These are phyloP conservation scores for Neckera pumila DNA, from an alignment of 225 moss, liverwort and hornwort genomes.

Conservation along the genomic window DNA sequence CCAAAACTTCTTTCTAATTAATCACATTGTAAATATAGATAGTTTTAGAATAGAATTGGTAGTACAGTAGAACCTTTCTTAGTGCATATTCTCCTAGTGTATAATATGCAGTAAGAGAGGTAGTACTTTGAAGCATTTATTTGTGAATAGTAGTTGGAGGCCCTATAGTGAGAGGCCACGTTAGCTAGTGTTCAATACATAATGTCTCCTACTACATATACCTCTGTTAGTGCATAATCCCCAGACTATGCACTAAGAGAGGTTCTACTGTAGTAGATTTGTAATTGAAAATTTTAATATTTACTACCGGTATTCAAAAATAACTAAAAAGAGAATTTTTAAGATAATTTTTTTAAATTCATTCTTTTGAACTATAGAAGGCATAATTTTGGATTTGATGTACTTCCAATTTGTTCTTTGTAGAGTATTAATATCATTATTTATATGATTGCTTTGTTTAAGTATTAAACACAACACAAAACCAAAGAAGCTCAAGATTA, in stretches of 20 bases:
- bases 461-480: neutral
- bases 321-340: neutral
- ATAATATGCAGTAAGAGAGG: too few species aligned
- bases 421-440: neutral
- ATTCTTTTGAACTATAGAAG: neutral
- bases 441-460: fast-evolving
- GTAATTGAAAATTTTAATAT: too few species aligned
- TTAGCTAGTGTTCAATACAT: too few species aligned
- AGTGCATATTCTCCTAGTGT: too few species aligned
- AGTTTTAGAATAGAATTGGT: neutral
- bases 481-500: neutral
- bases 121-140: too few species aligned
- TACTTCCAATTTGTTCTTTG: neutral
- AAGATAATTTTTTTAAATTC: neutral
- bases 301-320: neutral
- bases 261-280: too few species aligned
- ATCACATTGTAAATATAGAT: neutral
- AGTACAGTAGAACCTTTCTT: too few species aligned
- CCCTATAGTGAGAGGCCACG: too few species aligned
- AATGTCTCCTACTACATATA: too few species aligned
- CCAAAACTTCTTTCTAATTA: neutral
- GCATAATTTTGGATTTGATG: neutral
- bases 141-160: too few species aligned
- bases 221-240: too few species aligned
- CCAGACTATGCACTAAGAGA: too few species aligned